Percentiles rank a stretch among this genome's conserved stretches.
Conservation (phyloP, 139 green algal species). For the Ettlia oleoabundans region DNA sequence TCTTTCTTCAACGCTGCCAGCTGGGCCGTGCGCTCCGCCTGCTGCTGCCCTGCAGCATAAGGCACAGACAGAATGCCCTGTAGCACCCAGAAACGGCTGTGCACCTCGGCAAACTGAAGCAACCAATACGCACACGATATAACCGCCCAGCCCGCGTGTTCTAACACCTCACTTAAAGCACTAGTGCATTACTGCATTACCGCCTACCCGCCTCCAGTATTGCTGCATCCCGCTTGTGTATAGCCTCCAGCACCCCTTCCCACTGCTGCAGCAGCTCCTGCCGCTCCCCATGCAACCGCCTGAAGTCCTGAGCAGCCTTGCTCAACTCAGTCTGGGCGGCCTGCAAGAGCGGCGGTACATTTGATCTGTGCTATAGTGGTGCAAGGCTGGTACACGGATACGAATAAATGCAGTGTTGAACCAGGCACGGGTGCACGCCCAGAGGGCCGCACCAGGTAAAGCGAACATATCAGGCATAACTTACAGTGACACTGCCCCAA, state of each 20-base stretch:
- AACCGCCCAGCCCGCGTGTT: no score
- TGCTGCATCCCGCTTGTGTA: slow-evolving; percentile 71
- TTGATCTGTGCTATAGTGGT: no score
- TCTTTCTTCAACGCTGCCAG: slow-evolving; percentile 16
- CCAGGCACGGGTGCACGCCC: not conserved
- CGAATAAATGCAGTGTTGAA: no score
- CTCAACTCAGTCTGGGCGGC: slow-evolving; percentile 88
- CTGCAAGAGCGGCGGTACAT: no score
- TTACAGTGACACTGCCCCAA: no score
- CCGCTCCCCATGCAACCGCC: slow-evolving; percentile 77
- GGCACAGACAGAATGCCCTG: no score
- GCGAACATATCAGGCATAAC: no score
- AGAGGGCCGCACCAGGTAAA: not conserved
- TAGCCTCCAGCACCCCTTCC: slow-evolving; percentile 82
- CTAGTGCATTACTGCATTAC: not conserved
- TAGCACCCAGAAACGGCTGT: no score
- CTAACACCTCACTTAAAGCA: not conserved
- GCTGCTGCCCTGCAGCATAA: slow-evolving; percentile 2
- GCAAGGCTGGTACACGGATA: no score
- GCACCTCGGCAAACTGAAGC: no score
- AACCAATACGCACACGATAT: no score
- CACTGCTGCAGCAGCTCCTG: slow-evolving; percentile 88
- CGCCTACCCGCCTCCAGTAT: slow-evolving; percentile 53
- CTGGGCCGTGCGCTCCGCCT: slow-evolving; percentile 11
- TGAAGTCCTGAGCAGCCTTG: slow-evolving; percentile 89